Conservation (phyloP, 1,284 basidiomycete genomes). For the Nidula niveotomentosa region DNA sequence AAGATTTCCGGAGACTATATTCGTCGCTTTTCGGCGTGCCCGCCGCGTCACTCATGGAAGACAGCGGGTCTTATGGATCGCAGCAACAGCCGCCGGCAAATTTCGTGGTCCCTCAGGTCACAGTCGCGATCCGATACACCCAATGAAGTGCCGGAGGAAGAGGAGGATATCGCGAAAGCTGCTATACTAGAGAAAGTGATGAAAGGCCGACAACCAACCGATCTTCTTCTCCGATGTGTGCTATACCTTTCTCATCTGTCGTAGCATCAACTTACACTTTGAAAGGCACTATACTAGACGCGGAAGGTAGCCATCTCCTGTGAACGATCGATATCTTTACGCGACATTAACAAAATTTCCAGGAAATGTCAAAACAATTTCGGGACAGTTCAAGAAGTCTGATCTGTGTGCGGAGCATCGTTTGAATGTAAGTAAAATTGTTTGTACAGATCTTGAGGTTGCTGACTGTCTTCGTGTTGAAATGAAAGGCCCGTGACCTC, state of each 20-base stretch:
- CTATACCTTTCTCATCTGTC: constrained; percentile 13
- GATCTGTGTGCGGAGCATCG: constrained; percentile 88
- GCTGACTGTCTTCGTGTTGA: background rate
- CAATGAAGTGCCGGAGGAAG: constrained; percentile 38
- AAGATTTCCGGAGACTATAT: background rate
- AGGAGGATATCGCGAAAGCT: constrained; percentile 69
- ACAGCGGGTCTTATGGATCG: constrained; percentile 3
- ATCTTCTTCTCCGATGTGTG: constrained; percentile 83
- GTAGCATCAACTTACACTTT: constrained; percentile 10
- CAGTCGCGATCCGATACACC: constrained; percentile 23
- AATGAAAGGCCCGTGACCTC: constrained; percentile 84
- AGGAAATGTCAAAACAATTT: constrained; percentile 89
- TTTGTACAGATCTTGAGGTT: background rate
- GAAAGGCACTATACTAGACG: constrained; percentile 84
- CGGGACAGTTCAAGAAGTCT: constrained; percentile 87
- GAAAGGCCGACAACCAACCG: constrained; percentile 77
- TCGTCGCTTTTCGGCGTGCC: background rate
- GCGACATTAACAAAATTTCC: constrained; percentile 22
- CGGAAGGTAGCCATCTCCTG: constrained; percentile 51
- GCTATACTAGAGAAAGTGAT: constrained; percentile 79
- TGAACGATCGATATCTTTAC: constrained; percentile 12
- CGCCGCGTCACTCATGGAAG: background rate
- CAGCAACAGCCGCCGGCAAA: constrained; percentile 14
- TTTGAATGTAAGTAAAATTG: constrained; percentile 69
- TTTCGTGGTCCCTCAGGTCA: constrained; percentile 32